These are phyloP conservation scores for Conringia planisiliqua DNA, from an alignment of 345 rosid genomes.

Conservation along the genomic window DNA sequence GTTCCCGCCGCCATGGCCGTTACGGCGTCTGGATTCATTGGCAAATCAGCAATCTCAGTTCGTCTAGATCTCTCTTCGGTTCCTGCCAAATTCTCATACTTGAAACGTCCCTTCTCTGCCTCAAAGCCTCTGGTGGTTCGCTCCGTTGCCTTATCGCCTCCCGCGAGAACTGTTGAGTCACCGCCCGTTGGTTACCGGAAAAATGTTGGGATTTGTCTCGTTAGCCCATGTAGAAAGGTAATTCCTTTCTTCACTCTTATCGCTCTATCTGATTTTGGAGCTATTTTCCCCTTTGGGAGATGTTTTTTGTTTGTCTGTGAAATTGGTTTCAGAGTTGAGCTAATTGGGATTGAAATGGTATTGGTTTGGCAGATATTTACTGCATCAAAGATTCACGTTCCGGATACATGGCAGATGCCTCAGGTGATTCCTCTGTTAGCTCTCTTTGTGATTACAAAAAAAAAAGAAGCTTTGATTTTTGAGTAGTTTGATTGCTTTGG, in stretches of 20 bases:
- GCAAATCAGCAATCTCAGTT: conserved; percentile 19
- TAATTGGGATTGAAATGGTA: conserved; percentile 3
- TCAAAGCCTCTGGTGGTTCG: conserved; percentile 23
- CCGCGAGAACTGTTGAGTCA: conserved; percentile 42
- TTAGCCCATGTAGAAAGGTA: conserved; percentile 64
- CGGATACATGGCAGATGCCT: conserved; percentile 84
- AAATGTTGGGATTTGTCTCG: conserved; percentile 72
- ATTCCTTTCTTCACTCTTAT: background rate
- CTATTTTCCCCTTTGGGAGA: too few species aligned
- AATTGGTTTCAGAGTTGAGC: background rate
- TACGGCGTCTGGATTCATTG: conserved; percentile 35
- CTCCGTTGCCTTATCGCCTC: conserved; percentile 30
- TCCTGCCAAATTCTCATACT: conserved; percentile 29
- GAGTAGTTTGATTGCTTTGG: background rate
- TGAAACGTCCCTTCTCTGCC: conserved; percentile 23
- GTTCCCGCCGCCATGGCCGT: conserved; percentile 41
- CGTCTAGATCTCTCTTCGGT: conserved; percentile 20
- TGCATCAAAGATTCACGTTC: conserved; percentile 65
- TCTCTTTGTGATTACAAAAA: background rate
- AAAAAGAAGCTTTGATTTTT: background rate
- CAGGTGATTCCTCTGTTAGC: conserved; percentile 42
- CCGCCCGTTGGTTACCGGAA: conserved; percentile 80
- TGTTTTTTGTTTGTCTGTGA: background rate
- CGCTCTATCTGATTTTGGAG: background rate
- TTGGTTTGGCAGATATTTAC: conserved; percentile 52